Conservation (phyloP, 2,329 filamentous ascomycete genomes). For the Dothideomycetes sp. region DNA sequence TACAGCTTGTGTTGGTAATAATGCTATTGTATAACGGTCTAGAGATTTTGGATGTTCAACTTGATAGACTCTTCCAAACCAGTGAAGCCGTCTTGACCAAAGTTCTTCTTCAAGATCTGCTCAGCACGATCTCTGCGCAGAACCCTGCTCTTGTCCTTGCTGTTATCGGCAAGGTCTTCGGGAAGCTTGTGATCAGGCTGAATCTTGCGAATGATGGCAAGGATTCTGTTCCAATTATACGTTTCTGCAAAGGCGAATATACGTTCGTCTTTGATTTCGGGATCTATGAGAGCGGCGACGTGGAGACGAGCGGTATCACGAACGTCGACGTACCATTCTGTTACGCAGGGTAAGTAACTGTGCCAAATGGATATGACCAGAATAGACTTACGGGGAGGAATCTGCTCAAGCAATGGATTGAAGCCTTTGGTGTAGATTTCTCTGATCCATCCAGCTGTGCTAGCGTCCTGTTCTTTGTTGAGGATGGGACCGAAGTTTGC, state of each 20-base stretch:
- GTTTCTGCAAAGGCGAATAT: slow-evolving; percentile 42
- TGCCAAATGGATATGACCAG: background rate
- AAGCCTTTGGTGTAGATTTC: slow-evolving; percentile 9
- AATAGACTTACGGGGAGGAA: slow-evolving; percentile 6
- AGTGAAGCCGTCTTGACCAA: slow-evolving; percentile 22
- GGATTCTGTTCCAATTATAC: slow-evolving; percentile 35
- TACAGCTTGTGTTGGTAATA: background rate
- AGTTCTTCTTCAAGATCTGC: slow-evolving; percentile 21
- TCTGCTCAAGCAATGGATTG: slow-evolving; percentile 1
- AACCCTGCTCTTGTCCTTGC: slow-evolving; percentile 12
- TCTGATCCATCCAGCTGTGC: slow-evolving; percentile 13
- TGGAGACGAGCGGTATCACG: slow-evolving; percentile 42
- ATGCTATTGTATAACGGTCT: background rate
- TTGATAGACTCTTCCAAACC: slow-evolving; percentile 22
- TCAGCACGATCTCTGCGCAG: slow-evolving; percentile 19
- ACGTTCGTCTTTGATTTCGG: slow-evolving; percentile 37
- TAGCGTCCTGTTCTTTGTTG: slow-evolving; percentile 12
- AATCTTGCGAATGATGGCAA: slow-evolving; percentile 26
- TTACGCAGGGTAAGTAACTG: background rate
- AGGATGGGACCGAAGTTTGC: slow-evolving; percentile 15
- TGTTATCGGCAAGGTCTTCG: slow-evolving; percentile 22
- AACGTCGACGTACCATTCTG: slow-evolving; percentile 34
- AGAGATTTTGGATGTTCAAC: slow-evolving; percentile 12
- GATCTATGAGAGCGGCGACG: slow-evolving; percentile 38
- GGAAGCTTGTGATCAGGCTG: slow-evolving; percentile 30